Conservation (phyloP, 345 rosid species). For the Rhodomyrtus tomentosa region DNA sequence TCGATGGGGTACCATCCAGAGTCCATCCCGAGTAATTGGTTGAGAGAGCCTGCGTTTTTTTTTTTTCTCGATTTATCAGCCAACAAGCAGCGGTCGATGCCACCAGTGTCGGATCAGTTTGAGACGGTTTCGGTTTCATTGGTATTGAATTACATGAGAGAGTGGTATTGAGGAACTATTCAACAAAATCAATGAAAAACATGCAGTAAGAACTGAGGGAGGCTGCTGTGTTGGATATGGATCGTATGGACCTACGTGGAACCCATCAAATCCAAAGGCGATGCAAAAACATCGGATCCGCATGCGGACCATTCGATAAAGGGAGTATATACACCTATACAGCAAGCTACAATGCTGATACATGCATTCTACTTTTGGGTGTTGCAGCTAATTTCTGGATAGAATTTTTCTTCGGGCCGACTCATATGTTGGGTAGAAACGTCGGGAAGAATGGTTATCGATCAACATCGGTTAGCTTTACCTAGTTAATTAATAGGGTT, state of each 20-base stretch:
- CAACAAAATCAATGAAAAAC: neutral
- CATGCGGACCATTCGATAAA: neutral
- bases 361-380: neutral
- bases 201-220: neutral
- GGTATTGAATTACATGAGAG: neutral
- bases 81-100: neutral
- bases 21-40: neutral
- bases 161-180: neutral
- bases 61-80: neutral
- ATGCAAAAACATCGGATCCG: neutral
- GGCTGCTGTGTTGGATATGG: neutral
- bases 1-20: neutral
- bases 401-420: neutral
- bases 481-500: neutral
- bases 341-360: neutral
- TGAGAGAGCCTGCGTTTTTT: neutral
- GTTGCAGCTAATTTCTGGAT: neutral
- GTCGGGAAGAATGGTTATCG: neutral
- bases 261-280: neutral
- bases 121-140: neutral
- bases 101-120: neutral
- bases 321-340: neutral
- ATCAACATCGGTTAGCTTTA: neutral
- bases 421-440: neutral
- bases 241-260: neutral